phyloP scores from a whole-genome alignment of 345 rosid genomes.

The Ceriops tagal region DNA sequence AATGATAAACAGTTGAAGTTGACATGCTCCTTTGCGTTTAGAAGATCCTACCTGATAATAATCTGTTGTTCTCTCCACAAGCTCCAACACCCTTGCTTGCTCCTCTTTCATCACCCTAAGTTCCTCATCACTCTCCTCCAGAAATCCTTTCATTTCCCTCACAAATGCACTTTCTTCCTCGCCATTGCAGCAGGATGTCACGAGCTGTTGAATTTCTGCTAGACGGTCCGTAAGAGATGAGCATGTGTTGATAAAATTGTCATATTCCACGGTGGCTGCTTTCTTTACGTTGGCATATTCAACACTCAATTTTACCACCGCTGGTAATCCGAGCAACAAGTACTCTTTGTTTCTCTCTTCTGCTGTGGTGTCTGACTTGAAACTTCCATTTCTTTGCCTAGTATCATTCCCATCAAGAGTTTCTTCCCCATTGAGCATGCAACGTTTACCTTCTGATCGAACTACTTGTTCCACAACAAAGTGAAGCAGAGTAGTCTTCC shows the following conservation, averaged over 20 bases:
- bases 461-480: constrained; percentile 78
- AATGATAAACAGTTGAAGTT: constrained; percentile 59
- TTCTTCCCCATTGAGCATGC: constrained; percentile 20
- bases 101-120: constrained; percentile 51
- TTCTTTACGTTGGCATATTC: constrained; percentile 63
- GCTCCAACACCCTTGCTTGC: constrained; percentile 53
- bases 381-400: constrained; percentile 1
- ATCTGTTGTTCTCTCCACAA: constrained; percentile 61
- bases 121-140: constrained; percentile 59
- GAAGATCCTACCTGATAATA: constrained; percentile 73
- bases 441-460: constrained; percentile 56
- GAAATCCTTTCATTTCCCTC: constrained; percentile 59
- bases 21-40: constrained; percentile 35
- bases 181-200: constrained; percentile 21
- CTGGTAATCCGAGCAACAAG: constrained; percentile 49
- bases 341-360: constrained; percentile 47
- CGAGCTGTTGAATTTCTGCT: constrained; percentile 39
- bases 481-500: constrained; percentile 76
- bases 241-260: constrained; percentile 42
- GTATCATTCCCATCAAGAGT: constrained; percentile 22
- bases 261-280: constrained; percentile 53
- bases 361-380: constrained; percentile 20
- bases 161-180: constrained; percentile 39
- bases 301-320: constrained; percentile 37
- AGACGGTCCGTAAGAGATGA: constrained; percentile 43